Evolutionary conservation across 192 early-diverging fungal genomes (phyloP).

Genomic region (Dissophora globulifera): DNA sequence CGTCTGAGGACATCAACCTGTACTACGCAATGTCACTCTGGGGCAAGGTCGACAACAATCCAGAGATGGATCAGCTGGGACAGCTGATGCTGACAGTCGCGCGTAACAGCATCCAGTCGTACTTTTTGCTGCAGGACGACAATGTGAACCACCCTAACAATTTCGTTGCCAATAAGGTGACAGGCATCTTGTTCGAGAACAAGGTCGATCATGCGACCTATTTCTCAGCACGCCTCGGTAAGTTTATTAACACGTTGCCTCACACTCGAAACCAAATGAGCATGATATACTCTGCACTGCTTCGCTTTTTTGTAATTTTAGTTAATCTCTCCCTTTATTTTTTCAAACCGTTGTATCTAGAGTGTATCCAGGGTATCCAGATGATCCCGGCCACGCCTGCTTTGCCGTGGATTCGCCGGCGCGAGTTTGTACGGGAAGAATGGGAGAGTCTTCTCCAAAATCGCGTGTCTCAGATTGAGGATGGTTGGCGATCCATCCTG

Average conservation of each 20-base stretch:
- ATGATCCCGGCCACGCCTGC: slow-evolving; percentile 52
- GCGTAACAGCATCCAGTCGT: slow-evolving; percentile 33
- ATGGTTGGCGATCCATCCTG: slow-evolving; percentile 47
- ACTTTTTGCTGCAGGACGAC: slow-evolving; percentile 49
- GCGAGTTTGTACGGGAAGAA: slow-evolving; percentile 41
- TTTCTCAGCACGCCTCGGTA: slow-evolving; percentile 44
- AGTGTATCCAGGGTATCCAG: slow-evolving; percentile 55
- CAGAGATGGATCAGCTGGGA: slow-evolving; percentile 14
- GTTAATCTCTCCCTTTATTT: no score
- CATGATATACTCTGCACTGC: no score
- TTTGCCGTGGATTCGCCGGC: slow-evolving; percentile 24
- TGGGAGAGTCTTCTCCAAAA: slow-evolving; percentile 18
- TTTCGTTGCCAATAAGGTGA: slow-evolving; percentile 45
- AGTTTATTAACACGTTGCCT: no score
- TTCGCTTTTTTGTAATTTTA: no score
- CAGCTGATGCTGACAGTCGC: slow-evolving; percentile 44
- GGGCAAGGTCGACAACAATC: slow-evolving; percentile 9
- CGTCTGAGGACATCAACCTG: slow-evolving; percentile 47
- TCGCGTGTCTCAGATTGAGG: slow-evolving; percentile 13
- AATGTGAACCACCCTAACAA: slow-evolving; percentile 34
- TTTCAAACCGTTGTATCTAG: not conserved
- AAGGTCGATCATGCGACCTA: slow-evolving; percentile 51
- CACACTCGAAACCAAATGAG: no score
- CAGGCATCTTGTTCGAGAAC: slow-evolving; percentile 52
- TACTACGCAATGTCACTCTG: slow-evolving; percentile 49